Evolutionary conservation across 2,329 filamentous ascomycete species (phyloP).

Genomic region (Colletotrichum chlorophyti): DNA sequence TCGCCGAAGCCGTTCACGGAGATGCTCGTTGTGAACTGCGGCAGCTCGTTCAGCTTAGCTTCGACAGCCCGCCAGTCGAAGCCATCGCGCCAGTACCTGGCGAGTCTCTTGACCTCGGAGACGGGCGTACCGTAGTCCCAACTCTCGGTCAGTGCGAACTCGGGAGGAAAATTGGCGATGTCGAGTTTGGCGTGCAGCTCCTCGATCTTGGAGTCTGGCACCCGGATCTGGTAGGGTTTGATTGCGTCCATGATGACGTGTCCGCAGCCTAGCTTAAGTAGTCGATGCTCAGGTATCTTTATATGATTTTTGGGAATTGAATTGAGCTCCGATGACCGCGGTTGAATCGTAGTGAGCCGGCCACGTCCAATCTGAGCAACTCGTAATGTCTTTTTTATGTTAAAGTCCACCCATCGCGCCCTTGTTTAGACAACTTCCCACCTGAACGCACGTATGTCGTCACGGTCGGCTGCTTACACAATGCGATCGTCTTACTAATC

Average conservation of each 20-base stretch:
- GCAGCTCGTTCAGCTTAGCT: slow-evolving; percentile 62
- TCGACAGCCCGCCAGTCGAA: slow-evolving; percentile 71
- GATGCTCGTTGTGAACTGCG: slow-evolving; percentile 62
- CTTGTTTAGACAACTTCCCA: not conserved
- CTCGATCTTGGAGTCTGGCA: slow-evolving; percentile 40
- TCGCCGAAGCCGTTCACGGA: slow-evolving; percentile 63
- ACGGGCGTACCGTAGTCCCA: slow-evolving; percentile 40
- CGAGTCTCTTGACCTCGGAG: slow-evolving; percentile 42
- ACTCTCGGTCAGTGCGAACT: slow-evolving; percentile 41
- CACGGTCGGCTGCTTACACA: not conserved
- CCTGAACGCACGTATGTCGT: slow-evolving; percentile 10
- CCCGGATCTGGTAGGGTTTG: slow-evolving; percentile 41
- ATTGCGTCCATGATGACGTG: slow-evolving; percentile 38
- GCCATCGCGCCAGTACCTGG: slow-evolving; percentile 46
- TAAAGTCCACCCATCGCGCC: not conserved
- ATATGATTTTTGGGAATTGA: not conserved
- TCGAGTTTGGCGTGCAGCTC: slow-evolving; percentile 40
- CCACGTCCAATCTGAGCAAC: no score
- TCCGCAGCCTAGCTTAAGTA: no score
- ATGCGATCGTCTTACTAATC: not conserved
- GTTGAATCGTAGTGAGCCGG: not conserved
- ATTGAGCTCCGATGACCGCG: not conserved
- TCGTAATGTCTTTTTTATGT: not conserved
- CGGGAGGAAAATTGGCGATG: slow-evolving; percentile 36
- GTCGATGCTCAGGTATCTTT: not conserved